Base-by-base conservation (phyloP, 495 filamentous ascomycete genomes). In the Tuber calosporum region DNA sequence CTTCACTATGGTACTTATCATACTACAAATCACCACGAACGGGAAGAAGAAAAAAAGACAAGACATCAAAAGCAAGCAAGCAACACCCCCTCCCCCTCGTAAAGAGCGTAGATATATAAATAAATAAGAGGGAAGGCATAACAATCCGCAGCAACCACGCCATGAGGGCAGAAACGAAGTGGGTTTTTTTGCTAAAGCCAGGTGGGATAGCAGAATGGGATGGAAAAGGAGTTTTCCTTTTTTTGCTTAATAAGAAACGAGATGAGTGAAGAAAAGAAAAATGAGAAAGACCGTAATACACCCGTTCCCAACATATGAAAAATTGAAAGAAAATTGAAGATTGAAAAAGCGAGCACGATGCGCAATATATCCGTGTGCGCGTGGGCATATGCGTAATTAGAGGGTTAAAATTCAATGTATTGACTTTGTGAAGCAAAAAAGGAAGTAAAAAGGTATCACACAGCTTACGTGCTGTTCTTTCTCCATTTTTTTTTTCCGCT, bases 51-150 rank as follows among this genome's bases (percentile, higher is more conserved):
- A 37, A 30, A 34, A 45, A 71, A n/a, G 40, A 41, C n/a, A 36
- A 62, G 41, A 74, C 37, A 72, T 72, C 45, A 45, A 30, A 74
- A 66, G 62, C 58, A 9, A 69, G 34, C 62, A 58, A 71, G 73
- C 72, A 77, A 78, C 38, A 75, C 69, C 75, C 72, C 72, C 76
- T 69, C 69, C 78, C 30, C 77, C 78, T 77, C 72, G 43, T 77
- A 75, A 71, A 78, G 76, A 72, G 75, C 48, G 48, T 58, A 9
- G 53, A 69, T 69, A 74, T 48, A 75, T 45, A 71, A 67, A 67
- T 73, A 79, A 68, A 58, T 0, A n/a, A 13, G 48, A 22, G 8
- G 22, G 43, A 58, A 58, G 48, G 48, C 13, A 58, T n/a, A 30
- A 22, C 48, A 26, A 58, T 58, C 48, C 48, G 48, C 48, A 26